A percentile compares a stretch with the other conserved stretches of the same genome.
Conservation (phyloP, 768 basidiomycete genomes). For the Chlorophyllum brunneum region DNA sequence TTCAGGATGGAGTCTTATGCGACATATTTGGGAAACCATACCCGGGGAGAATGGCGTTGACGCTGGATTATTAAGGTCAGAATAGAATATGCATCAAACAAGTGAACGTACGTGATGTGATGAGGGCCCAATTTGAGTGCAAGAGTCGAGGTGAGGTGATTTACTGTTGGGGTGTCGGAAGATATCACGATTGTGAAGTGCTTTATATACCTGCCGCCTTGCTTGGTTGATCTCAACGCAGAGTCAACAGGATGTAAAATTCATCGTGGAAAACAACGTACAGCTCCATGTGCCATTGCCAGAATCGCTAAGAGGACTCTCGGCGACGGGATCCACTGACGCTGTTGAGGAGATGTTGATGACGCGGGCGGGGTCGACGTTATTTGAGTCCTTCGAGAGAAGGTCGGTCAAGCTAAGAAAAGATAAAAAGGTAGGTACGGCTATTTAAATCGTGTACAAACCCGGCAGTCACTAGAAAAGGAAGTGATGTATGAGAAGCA, state of each 20-base stretch:
- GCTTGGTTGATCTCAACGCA: slow-evolving; percentile 63
- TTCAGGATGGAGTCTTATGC: neutral
- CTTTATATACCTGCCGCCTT: slow-evolving; percentile 61
- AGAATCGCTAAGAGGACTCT: slow-evolving; percentile 44
- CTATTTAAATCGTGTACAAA: slow-evolving; percentile 19
- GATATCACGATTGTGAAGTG: neutral
- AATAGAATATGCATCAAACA: neutral
- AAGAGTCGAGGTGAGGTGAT: slow-evolving; percentile 75
- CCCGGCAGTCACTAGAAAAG: slow-evolving; percentile 48
- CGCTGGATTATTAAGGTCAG: slow-evolving; percentile 35
- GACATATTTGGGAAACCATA: slow-evolving; percentile 21
- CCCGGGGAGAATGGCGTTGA: slow-evolving; percentile 86
- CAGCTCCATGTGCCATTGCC: slow-evolving; percentile 78
- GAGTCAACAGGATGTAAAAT: neutral
- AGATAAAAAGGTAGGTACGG: neutral
- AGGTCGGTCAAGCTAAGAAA: slow-evolving; percentile 47
- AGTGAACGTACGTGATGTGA: slow-evolving; percentile 58
- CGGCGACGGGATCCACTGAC: slow-evolving; percentile 48
- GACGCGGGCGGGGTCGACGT: slow-evolving; percentile 65
- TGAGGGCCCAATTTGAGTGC: slow-evolving; percentile 59
- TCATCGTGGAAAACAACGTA: slow-evolving; percentile 33
- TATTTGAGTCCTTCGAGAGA: slow-evolving; percentile 61
- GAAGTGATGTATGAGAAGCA: neutral
- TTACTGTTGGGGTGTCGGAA: slow-evolving; percentile 35
- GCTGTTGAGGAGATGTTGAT: slow-evolving; percentile 80